Percentiles rank a stretch among this genome's conserved stretches.
phyloP scores from a whole-genome alignment of 129 eudicot species.

The Chrysanthemum makinoi region DNA sequence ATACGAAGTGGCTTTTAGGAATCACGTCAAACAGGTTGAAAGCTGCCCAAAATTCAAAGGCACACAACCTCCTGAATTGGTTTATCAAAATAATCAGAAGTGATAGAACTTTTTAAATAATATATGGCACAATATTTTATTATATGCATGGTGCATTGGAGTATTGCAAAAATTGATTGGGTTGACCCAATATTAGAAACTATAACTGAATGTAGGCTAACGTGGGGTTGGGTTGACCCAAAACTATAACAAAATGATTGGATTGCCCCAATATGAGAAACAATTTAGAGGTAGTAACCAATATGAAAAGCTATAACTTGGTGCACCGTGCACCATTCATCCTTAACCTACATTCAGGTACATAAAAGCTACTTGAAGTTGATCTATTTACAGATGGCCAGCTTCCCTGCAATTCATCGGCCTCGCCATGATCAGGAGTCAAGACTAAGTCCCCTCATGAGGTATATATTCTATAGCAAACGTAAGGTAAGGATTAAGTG shows the following conservation, averaged over 20 bases:
- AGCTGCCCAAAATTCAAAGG: neutral
- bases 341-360: conserved; percentile 20
- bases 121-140: too few relatives aligned
- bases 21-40: neutral
- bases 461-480: conserved; percentile 87
- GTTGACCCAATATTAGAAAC: neutral
- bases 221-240: too few relatives aligned
- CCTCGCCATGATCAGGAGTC: conserved; percentile 62
- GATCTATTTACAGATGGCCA: conserved; percentile 63
- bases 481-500: conserved; percentile 59
- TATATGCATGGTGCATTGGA: neutral
- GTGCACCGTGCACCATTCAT: neutral
- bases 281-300: neutral
- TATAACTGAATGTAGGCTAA: too few relatives aligned
- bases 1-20: too few relatives aligned
- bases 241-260: too few relatives aligned
- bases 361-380: conserved; percentile 6
- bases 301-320: conserved; percentile 16
- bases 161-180: neutral
- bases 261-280: too few relatives aligned
- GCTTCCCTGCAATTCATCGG: conserved; percentile 68
- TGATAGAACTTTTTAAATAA: too few relatives aligned
- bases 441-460: conserved; percentile 80
- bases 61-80: neutral
- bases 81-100: too few relatives aligned